Base-by-base conservation (phyloP, 2,329 filamentous ascomycete species). In the Cercospora sesami region DNA sequence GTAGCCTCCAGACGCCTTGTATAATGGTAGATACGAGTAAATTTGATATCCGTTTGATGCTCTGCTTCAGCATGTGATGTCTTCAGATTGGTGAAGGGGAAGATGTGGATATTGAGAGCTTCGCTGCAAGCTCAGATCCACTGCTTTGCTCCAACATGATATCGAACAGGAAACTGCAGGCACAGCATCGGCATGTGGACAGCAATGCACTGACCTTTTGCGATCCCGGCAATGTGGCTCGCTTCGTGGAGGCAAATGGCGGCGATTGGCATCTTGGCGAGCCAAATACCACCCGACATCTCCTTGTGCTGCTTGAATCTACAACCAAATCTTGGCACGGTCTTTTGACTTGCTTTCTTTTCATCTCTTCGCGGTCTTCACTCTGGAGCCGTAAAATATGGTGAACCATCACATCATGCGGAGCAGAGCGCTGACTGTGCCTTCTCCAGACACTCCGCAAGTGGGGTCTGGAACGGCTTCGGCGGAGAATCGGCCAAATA, bases 401-500 rank as follows among this genome's bases (percentile, higher is more conserved):
- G 48, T n/a, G 14, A 55, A 28, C 3, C 48, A 55, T n/a, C 23
- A 55, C 28, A n/a, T 28, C 28, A 28, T 30, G 48, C 16, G 48
- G 21, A 28, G 23, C 12, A 30, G 2, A 26, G 48, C 16, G 48
- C 48, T 55, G 48, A 28, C 39, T 26, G 26, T 21, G 36, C 36
- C 45, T 53, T 63, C 61, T 63, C 61, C 45, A 55, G 48, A 33
- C 45, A 33, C 51, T 59, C 61, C 61, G 16, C 51, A 42, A 26
- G 39, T 60, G 64, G 64, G 60, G 57, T 28, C 42, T 55, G 64
- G 57, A 36, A n/a, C 23, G 21, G 33, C 42, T 9, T 65, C 64
- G 64, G 64, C 42, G n/a, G 31, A 53, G 53, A 36, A 23, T 61
- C 64, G 64, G 64, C 42, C 39, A 53, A 61, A 65, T 65, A 55